phyloP scores from a whole-genome alignment of 805 yeast species.

The Candida stauntonica region DNA sequence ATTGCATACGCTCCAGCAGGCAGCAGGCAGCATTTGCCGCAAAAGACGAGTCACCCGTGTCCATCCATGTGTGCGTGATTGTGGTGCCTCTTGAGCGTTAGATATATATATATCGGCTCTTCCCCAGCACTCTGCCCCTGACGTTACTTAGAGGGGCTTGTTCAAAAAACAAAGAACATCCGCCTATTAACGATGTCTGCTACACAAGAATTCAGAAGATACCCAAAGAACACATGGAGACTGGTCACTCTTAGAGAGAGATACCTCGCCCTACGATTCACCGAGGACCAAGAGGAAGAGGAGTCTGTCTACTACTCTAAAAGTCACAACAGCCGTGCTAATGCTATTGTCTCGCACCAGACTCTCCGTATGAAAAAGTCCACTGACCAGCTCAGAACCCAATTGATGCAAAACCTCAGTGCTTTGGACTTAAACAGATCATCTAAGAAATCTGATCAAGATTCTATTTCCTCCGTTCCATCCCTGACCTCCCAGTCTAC shows the following conservation, averaged over 20 bases:
- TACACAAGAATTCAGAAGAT: conserved; percentile 17
- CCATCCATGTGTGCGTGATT: too few relatives aligned
- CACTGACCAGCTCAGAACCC: conserved; percentile 12
- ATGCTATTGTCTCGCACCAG: neutral
- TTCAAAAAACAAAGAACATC: neutral
- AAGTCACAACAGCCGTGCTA: neutral
- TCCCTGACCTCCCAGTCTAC: conserved; percentile 8
- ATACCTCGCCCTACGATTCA: conserved; percentile 12
- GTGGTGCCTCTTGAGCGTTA: too few relatives aligned
- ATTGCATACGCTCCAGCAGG: conserved; percentile 1
- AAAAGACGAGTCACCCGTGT: conserved; percentile 9
- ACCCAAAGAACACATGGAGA: conserved; percentile 26
- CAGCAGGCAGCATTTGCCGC: conserved; percentile 1
- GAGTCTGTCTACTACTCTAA: neutral
- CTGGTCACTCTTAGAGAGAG: conserved; percentile 20
- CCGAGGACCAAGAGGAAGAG: conserved; percentile 8
- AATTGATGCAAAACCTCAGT: conserved; percentile 10
- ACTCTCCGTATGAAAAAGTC: conserved; percentile 10
- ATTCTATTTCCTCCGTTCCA: conserved; percentile 5
- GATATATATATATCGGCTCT: too few relatives aligned
- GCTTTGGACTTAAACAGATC: neutral
- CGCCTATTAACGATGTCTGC: neutral
- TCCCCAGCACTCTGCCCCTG: too few relatives aligned
- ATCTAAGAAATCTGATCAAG: conserved; percentile 3
- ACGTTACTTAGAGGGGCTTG: too few relatives aligned